A percentile compares a stretch with the other conserved stretches of the same genome.
phyloP scores from a whole-genome alignment of 2,329 filamentous ascomycete species.

The Colletotrichum magnum region DNA sequence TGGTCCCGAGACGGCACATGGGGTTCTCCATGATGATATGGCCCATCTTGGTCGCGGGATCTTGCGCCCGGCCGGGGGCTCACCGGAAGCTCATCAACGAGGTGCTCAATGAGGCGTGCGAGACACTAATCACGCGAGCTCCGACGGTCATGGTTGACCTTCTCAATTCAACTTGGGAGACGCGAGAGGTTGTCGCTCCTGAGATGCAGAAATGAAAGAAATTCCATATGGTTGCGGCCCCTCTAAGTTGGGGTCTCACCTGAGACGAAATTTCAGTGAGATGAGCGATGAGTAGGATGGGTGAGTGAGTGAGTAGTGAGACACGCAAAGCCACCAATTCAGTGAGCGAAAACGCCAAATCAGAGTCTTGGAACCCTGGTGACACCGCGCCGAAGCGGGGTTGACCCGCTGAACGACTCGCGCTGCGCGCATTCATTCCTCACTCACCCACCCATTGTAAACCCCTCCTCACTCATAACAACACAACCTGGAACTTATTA shows the following conservation, averaged over 20 bases:
- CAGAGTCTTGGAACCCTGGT: background rate
- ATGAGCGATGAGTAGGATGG: no score
- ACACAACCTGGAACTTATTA: no score
- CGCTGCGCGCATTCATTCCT: background rate
- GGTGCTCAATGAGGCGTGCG: background rate
- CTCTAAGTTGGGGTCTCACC: no score
- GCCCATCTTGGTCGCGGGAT: slow-evolving; percentile 7
- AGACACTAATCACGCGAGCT: background rate
- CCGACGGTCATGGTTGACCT: slow-evolving; percentile 2
- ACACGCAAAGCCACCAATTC: no score
- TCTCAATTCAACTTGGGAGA: background rate
- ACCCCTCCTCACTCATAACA: background rate
- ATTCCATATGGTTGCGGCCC: background rate
- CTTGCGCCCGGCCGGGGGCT: background rate
- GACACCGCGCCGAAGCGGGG: background rate
- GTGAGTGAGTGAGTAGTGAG: no score
- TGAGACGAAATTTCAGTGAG: no score
- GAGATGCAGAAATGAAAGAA: no score
- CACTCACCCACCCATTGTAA: no score
- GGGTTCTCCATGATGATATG: slow-evolving; percentile 12
- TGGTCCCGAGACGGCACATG: background rate
- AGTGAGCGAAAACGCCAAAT: background rate
- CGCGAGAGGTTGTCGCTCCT: no score
- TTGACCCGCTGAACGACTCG: background rate
- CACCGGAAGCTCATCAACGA: slow-evolving; percentile 4